phyloP scores from a whole-genome alignment of 805 yeast genomes.

The Candida montana region DNA sequence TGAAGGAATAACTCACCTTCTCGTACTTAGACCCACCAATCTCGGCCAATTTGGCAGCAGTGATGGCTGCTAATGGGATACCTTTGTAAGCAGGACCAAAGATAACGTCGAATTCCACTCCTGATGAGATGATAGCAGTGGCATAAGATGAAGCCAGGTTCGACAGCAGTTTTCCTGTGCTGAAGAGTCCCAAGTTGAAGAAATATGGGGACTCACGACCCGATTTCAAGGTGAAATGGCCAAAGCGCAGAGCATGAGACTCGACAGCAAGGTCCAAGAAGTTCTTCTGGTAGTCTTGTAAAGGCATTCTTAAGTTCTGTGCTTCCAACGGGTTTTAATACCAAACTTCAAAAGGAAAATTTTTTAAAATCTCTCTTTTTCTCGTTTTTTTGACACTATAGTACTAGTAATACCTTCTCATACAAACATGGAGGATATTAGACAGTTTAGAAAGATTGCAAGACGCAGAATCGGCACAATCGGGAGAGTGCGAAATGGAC shows the following conservation, averaged over 20 bases:
- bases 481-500: no score
- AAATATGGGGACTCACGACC: constrained; percentile 96
- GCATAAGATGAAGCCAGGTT: constrained; percentile 87
- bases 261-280: constrained; percentile 81
- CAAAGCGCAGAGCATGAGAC: constrained; percentile 79
- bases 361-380: no score
- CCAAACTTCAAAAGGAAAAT: no score
- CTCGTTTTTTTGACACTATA: no score
- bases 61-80: constrained; percentile 88
- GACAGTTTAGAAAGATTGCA: neutral
- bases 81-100: constrained; percentile 99
- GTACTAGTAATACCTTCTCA: no score
- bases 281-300: constrained; percentile 49
- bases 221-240: constrained; percentile 82
- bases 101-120: constrained; percentile 79
- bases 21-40: constrained; percentile 75
- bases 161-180: constrained; percentile 72
- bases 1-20: constrained; percentile 81
- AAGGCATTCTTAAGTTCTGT: no score
- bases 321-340: no score
- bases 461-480: neutral
- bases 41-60: constrained; percentile 89
- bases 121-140: constrained; percentile 73
- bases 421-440: neutral
- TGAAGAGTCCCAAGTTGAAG: constrained; percentile 88